Base-by-base conservation (phyloP, 768 basidiomycete species). In the Inosperma sp. region DNA sequence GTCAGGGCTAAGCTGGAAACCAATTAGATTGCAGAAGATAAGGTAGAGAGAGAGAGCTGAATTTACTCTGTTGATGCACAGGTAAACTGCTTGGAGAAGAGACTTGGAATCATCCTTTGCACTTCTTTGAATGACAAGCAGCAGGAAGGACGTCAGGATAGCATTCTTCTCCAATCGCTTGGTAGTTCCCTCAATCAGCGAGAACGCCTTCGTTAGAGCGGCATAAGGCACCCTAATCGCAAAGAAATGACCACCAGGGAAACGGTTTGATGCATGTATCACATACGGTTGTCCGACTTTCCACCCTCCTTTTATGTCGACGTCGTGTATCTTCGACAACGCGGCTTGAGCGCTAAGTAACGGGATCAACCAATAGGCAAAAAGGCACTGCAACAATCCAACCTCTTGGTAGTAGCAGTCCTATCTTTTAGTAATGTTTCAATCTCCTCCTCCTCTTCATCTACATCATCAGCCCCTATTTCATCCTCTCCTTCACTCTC, bases 121-220 rank as follows among this genome's bases (percentile, higher is more conserved):
- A 54, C 93, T 88, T 41, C 92, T 75, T 64, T 86, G 85, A 48
- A 97, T 93, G 25, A 98, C 91, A 9, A 95, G 82, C 5, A 93
- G 70, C 35, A 99, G 73, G 65, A 98, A 93, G 0, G 86, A 76
- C 0, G 93, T 98, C 7, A 99, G 79, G 53, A 93, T 74, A 0
- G 90, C 80, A 3, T 82, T 89, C 67, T 98, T 99, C 66, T 96
- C 93, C 39, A 96, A 69, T 16, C 96, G 87, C 62, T 97, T 98
- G 1, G 93, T 97, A 7, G 96, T 99, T 4, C 82, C 81, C 66
- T 96, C 94, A 54, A 99, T 98, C 25, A 88, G 70, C 14, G 83
- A 77, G 64, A 98, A 98, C 0, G 87, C 81, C 57, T 91, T 86
- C 7, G 93, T 83, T 29, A 99, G 78, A 5, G 96, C 91, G 14